phyloP scores from a whole-genome alignment of 208 protist species.

The Jaenimonas drosophilae region DNA sequence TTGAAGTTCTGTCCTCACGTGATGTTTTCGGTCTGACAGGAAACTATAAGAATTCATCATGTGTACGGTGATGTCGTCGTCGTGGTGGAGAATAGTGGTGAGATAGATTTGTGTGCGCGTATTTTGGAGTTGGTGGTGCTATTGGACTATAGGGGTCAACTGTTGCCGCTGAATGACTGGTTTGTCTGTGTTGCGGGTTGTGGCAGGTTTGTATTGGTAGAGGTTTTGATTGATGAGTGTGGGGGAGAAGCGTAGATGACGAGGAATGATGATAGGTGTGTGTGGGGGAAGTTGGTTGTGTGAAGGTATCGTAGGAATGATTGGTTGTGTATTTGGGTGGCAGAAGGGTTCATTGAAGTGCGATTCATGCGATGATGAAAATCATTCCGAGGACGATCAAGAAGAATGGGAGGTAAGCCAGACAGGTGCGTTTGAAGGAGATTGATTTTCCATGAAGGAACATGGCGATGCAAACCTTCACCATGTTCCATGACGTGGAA shows the following conservation, averaged over 20 bases:
- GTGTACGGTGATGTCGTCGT: not conserved
- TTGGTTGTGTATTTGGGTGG: too few relatives aligned
- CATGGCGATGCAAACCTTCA: conserved; percentile 28
- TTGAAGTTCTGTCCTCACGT: conserved; percentile 16
- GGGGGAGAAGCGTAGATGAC: too few relatives aligned
- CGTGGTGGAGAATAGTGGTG: too few relatives aligned
- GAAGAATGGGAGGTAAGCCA: not conserved
- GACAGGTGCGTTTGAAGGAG: conserved; percentile 7
- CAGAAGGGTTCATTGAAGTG: too few relatives aligned
- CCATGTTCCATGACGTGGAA: conserved; percentile 22
- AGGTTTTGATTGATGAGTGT: too few relatives aligned
- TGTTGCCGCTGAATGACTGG: too few relatives aligned
- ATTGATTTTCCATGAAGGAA: conserved; percentile 42
- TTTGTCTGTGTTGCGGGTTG: too few relatives aligned
- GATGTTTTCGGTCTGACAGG: conserved; percentile 16
- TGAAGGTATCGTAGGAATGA: too few relatives aligned
- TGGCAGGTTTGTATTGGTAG: too few relatives aligned
- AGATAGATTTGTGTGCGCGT: not conserved
- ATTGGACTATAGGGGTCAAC: too few relatives aligned
- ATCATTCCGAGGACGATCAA: not conserved
- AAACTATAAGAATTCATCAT: conserved; percentile 21
- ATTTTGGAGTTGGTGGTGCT: conserved; percentile 1
- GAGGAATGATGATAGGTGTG: too few relatives aligned
- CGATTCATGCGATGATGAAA: not conserved
- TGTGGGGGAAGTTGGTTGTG: too few relatives aligned